These are phyloP conservation scores for Fonsecaea multimorphosa DNA, from an alignment of 2,329 filamentous ascomycete species.

Conservation along the genomic window DNA sequence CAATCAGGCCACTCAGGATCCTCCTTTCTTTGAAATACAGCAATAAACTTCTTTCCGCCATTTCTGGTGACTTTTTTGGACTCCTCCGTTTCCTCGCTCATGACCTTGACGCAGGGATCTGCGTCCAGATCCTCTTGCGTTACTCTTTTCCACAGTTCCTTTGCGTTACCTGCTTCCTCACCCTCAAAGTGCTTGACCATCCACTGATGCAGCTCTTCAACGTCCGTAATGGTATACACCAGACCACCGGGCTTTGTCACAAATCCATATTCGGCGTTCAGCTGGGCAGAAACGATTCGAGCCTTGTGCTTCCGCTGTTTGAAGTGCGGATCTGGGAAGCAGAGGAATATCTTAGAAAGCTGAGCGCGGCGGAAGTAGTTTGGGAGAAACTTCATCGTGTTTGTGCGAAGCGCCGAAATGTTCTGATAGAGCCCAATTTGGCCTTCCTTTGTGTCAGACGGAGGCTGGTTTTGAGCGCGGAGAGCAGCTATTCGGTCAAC, in stretches of 20 bases:
- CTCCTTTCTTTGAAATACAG: slow-evolving; percentile 79
- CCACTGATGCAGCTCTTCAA: slow-evolving; percentile 79
- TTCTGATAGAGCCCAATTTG: slow-evolving; percentile 70
- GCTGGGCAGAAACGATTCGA: slow-evolving; percentile 83
- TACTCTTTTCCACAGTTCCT: slow-evolving; percentile 79
- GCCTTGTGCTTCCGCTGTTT: slow-evolving; percentile 97
- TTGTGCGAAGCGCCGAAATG: slow-evolving; percentile 84
- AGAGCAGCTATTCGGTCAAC: slow-evolving; percentile 84
- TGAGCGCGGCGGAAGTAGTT: slow-evolving; percentile 89
- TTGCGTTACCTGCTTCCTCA: slow-evolving; percentile 71
- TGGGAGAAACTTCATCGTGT: slow-evolving; percentile 99
- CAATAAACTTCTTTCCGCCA: slow-evolving; percentile 87
- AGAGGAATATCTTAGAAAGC: slow-evolving; percentile 91
- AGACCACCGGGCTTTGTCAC: slow-evolving; percentile 81
- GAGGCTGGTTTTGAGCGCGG: slow-evolving; percentile 55
- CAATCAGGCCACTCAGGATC: slow-evolving; percentile 73
- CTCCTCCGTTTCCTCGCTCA: slow-evolving; percentile 86
- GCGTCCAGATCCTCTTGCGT: slow-evolving; percentile 60
- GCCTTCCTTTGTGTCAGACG: slow-evolving; percentile 35
- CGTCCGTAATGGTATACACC: slow-evolving; percentile 96
- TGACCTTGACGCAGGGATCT: slow-evolving; percentile 66
- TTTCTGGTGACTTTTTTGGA: slow-evolving; percentile 95
- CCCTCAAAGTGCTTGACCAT: slow-evolving; percentile 58
- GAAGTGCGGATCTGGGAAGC: slow-evolving; percentile 98
- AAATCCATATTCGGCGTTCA: slow-evolving; percentile 94